These are phyloP conservation scores for Aspergillus brunneoviolaceus DNA, from an alignment of 2,329 filamentous ascomycete genomes.

Conservation along the genomic window DNA sequence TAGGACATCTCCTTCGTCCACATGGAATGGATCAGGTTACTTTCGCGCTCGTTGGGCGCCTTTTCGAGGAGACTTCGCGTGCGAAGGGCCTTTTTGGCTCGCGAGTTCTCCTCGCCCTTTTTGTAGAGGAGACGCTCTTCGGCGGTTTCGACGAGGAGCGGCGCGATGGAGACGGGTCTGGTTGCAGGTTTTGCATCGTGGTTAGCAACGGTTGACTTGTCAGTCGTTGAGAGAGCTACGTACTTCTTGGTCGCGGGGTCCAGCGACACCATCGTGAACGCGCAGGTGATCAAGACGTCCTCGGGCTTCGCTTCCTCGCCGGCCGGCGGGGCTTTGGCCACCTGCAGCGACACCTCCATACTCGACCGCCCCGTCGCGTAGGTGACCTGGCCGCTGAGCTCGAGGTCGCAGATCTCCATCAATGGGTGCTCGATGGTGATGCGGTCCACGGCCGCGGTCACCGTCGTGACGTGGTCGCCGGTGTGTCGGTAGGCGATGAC, in stretches of 20 bases:
- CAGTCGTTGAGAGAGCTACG: constrained; percentile 9
- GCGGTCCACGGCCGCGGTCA: constrained; percentile 63
- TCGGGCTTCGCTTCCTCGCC: constrained; percentile 57
- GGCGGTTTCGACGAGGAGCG: constrained; percentile 60
- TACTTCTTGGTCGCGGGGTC: constrained; percentile 66
- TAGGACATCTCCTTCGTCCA: constrained; percentile 69
- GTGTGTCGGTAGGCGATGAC: constrained; percentile 74
- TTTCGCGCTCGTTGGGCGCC: constrained; percentile 69
- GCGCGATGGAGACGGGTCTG: constrained; percentile 61
- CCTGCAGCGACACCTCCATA: constrained; percentile 72
- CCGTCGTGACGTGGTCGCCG: constrained; percentile 62
- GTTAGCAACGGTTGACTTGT: no score
- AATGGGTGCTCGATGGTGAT: constrained; percentile 69
- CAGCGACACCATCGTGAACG: constrained; percentile 75
- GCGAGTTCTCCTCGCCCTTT: constrained; percentile 65
- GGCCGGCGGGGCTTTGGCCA: constrained; percentile 63
- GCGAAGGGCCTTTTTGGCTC: constrained; percentile 63
- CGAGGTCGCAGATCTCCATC: constrained; percentile 74
- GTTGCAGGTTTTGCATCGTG: no score
- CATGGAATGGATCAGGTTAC: constrained; percentile 69
- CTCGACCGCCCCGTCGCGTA: constrained; percentile 72
- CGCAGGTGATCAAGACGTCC: constrained; percentile 68
- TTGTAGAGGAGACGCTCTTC: constrained; percentile 65
- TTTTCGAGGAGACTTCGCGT: constrained; percentile 63
- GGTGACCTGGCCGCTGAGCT: constrained; percentile 67